Conservation (phyloP, 352 stramenopile genomes). For the Phytopythium vexans region DNA sequence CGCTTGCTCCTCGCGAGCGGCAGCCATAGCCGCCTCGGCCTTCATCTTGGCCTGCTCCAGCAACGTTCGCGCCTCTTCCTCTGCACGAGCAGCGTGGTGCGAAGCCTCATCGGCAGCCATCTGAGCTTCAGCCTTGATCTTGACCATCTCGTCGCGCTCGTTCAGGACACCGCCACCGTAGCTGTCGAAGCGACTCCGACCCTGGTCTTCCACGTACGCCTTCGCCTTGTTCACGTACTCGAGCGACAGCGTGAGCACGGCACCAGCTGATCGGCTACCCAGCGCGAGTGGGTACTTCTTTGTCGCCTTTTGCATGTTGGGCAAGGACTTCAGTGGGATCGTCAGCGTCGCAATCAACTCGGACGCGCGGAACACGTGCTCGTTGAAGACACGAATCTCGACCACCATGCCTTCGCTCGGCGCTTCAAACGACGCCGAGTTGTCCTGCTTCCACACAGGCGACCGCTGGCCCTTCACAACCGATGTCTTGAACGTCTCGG, state of each 20-base stretch:
- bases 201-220: slow-evolving; percentile 69
- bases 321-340: slow-evolving; percentile 76
- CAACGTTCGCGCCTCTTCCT: slow-evolving; percentile 73
- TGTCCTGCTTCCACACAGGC: slow-evolving; percentile 85
- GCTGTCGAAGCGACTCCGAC: slow-evolving; percentile 56
- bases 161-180: slow-evolving; percentile 64
- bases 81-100: slow-evolving; percentile 55
- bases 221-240: slow-evolving; percentile 87
- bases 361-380: slow-evolving; percentile 75
- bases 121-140: slow-evolving; percentile 80
- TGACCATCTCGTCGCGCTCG: slow-evolving; percentile 77
- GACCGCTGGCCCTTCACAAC: slow-evolving; percentile 80
- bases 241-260: slow-evolving; percentile 69
- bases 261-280: slow-evolving; percentile 69
- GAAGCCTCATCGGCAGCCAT: slow-evolving; percentile 79
- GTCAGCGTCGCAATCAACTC: slow-evolving; percentile 73
- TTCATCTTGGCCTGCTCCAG: slow-evolving; percentile 79
- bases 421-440: slow-evolving; percentile 79
- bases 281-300: slow-evolving; percentile 84
- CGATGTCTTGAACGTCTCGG: slow-evolving; percentile 82
- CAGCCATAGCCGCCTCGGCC: slow-evolving; percentile 78
- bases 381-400: slow-evolving; percentile 80
- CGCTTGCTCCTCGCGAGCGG: slow-evolving; percentile 72
- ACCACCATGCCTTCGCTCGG: slow-evolving; percentile 78
- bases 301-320: slow-evolving; percentile 81